Base-by-base conservation (phyloP, 495 filamentous ascomycete species). In the Staphylotrichum longicolle region DNA sequence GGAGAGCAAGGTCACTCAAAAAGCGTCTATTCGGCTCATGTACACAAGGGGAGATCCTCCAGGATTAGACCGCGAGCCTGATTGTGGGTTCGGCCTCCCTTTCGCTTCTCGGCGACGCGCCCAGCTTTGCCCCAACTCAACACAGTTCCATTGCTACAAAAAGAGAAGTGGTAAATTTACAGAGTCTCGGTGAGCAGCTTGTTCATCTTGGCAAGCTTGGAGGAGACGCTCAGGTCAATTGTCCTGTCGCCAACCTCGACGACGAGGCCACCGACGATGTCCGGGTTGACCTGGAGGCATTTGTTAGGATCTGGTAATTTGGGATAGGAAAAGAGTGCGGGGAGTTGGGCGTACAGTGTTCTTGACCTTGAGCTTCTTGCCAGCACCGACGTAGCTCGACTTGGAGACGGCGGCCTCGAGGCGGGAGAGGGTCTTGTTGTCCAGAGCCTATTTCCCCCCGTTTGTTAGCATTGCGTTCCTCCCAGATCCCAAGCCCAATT, bases 241-340 rank as follows among this genome's bases (percentile, higher is more conserved):
- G 94, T 98, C 70, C 95, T 89, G 83, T 96, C 95, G 70, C 92
- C 93, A 68, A 98, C 90, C 77, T 98, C 93, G 70, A 98, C 94
- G 63, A 98, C 77, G 54, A 98, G 87, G 27, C 94, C 94, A 53
- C 94, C 94, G 60, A 95, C 76, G 70, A 98, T 94, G 46, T 96
- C 93, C 60, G 93, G 84, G 84, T 96, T 91, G 73, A 98, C 87
- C 90, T 95, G 34, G n/a, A 48, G 48, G 39, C 10, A 0, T 6
- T 9, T 12, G 33, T 55, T 61, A 52, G 51, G 15, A 58, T 34
- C 4, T 10, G 35, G 45, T 1, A 3, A 46, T 27, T 6, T 5
- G 7, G 50, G 5, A 3, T 10, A 6, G 49, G 12, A n/a, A 27
- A n/a, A 40, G 6, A 20, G 46, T 20, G 33, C 20, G 20, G 20